A percentile compares a stretch with the other conserved stretches of the same genome.
Conservation (phyloP, 495 filamentous ascomycete genomes). For the Barbatosphaeria neglecta region DNA sequence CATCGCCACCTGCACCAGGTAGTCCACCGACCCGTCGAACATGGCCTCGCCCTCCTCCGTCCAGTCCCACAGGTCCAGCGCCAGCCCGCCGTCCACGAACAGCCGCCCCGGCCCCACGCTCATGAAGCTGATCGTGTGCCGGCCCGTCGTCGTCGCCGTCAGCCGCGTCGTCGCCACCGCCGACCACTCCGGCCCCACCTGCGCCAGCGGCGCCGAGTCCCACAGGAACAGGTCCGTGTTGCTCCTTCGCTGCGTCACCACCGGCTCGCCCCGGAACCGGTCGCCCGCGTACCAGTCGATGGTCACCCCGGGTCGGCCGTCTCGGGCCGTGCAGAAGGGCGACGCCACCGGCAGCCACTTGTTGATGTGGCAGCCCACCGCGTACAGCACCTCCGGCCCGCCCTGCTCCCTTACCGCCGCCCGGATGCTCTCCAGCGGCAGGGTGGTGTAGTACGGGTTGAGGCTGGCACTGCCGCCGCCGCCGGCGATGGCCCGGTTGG, state of each 20-base stretch:
- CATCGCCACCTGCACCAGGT: conserved; percentile 40
- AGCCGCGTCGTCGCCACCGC: conserved; percentile 45
- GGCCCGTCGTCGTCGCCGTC: conserved; percentile 41
- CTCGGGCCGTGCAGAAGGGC: conserved; percentile 42
- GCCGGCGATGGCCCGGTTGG: conserved; percentile 62
- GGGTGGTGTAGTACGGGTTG: conserved; percentile 64
- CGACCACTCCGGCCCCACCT: conserved; percentile 50
- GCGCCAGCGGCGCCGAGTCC: conserved; percentile 50
- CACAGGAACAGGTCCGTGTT: conserved; percentile 58
- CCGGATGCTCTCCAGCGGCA: conserved; percentile 45
- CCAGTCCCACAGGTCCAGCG: conserved; percentile 66
- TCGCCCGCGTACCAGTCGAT: conserved; percentile 55
- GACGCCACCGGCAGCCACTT: conserved; percentile 56
- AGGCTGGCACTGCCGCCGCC: conserved; percentile 75
- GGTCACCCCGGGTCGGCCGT: conserved; percentile 45
- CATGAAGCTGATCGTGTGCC: conserved; percentile 66
- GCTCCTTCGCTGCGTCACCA: conserved; percentile 38
- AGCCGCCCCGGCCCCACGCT: conserved; percentile 63
- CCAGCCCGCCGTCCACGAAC: conserved; percentile 54
- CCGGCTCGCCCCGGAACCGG: conserved; percentile 44
- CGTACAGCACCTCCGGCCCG: conserved; percentile 36
- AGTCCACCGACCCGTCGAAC: conserved; percentile 46
- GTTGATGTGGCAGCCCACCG: conserved; percentile 45
- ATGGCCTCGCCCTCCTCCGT: conserved; percentile 53
- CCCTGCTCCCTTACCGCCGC: too few relatives aligned